These are phyloP conservation scores for Bromus sterilis DNA, from an alignment of 176 grass and related monocot species.

Conservation along the genomic window DNA sequence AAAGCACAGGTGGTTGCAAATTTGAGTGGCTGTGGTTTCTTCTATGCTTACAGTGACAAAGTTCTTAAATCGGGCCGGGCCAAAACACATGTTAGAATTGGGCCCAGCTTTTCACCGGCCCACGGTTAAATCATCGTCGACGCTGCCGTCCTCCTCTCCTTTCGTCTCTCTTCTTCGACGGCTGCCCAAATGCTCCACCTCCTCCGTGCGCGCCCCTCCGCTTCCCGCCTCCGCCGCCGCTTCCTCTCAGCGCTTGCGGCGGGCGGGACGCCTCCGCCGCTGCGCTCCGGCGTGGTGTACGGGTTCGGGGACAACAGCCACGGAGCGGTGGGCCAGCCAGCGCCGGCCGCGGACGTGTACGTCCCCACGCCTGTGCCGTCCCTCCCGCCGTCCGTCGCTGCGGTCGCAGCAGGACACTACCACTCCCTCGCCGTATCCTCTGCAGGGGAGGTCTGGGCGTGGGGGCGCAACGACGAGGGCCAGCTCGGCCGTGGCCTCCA, in stretches of 20 bases:
- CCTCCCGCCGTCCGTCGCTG: slow-evolving; percentile 39
- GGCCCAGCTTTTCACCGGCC: neutral
- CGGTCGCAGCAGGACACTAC: slow-evolving; percentile 59
- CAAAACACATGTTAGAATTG: neutral
- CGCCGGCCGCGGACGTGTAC: slow-evolving; percentile 40
- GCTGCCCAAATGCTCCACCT: slow-evolving; percentile 9
- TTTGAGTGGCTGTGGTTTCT: neutral
- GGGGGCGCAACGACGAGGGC: slow-evolving; percentile 83
- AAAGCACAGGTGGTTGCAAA: neutral
- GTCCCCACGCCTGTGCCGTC: slow-evolving; percentile 52
- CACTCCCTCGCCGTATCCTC: slow-evolving; percentile 73
- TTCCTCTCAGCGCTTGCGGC: slow-evolving; percentile 30
- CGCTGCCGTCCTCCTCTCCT: neutral
- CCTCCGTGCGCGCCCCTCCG: neutral
- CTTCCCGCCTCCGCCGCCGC: neutral
- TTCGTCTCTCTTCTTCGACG: neutral
- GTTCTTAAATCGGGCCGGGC: neutral
- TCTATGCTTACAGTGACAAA: too few species aligned
- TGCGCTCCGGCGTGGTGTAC: slow-evolving; percentile 33
- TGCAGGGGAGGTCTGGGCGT: slow-evolving; percentile 69
- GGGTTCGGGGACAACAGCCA: slow-evolving; percentile 83
- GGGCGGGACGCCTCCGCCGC: neutral
- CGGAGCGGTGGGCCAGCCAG: slow-evolving; percentile 47
- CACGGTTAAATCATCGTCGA: neutral
- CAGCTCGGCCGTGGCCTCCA: slow-evolving; percentile 62